Conservation (phyloP, 106 monocot genomes). For the Dioscorea zingiberensis region DNA sequence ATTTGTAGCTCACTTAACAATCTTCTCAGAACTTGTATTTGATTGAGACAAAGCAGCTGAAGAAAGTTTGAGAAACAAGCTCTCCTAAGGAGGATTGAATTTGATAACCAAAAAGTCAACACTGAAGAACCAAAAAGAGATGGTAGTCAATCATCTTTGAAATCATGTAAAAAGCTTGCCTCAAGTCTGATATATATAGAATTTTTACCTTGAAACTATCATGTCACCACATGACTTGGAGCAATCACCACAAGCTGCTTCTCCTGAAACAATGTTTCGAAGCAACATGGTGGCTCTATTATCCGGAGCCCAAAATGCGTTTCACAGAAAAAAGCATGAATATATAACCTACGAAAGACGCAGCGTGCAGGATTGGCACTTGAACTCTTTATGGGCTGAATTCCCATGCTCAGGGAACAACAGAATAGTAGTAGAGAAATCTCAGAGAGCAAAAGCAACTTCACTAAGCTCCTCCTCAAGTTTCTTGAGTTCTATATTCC, state of each 20-base stretch:
- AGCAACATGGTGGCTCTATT: slow-evolving; percentile 81
- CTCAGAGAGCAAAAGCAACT: slow-evolving; percentile 96
- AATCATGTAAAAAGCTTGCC: neutral
- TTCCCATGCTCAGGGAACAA: slow-evolving; percentile 90
- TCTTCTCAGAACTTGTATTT: slow-evolving; percentile 20
- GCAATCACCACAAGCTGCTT: slow-evolving; percentile 74
- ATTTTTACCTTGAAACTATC: slow-evolving; percentile 83
- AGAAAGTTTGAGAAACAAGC: slow-evolving; percentile 74
- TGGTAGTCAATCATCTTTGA: neutral
- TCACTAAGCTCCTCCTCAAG: slow-evolving; percentile 92
- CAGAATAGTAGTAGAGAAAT: slow-evolving; percentile 94
- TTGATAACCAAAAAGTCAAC: slow-evolving; percentile 97
- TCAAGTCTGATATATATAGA: neutral
- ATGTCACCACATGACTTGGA: slow-evolving; percentile 88
- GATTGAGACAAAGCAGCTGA: slow-evolving; percentile 39
- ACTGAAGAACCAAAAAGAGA: slow-evolving; percentile 28
- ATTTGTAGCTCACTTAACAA: slow-evolving; percentile 46
- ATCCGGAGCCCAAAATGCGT: slow-evolving; percentile 52
- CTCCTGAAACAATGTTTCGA: slow-evolving; percentile 80
- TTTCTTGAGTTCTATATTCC: slow-evolving; percentile 69
- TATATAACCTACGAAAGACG: slow-evolving; percentile 82
- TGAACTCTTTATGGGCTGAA: slow-evolving; percentile 94
- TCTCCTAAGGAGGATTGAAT: slow-evolving; percentile 77
- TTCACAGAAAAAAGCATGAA: slow-evolving; percentile 95
- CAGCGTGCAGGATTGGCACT: slow-evolving; percentile 81